Evolutionary conservation across 2,329 filamentous ascomycete species (phyloP).

Genomic region (Hymenoscyphus occultus): DNA sequence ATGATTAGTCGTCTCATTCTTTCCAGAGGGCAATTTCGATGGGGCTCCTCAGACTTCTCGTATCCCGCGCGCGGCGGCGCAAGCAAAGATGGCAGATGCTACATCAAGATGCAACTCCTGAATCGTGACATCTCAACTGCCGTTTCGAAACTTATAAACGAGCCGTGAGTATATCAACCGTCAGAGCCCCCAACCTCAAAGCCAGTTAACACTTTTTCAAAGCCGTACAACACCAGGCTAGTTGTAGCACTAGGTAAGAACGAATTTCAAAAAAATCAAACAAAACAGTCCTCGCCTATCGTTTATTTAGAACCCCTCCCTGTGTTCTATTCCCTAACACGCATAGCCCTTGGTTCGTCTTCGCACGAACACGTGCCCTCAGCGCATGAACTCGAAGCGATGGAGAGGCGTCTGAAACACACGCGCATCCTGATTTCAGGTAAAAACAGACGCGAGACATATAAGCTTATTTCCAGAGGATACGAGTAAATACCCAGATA

Average conservation of each 20-base stretch:
- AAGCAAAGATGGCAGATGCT: too few relatives aligned
- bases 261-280: too few relatives aligned
- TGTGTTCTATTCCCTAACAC: neutral
- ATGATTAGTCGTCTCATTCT: too few relatives aligned
- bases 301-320: neutral
- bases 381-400: neutral
- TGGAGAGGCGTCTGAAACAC: neutral
- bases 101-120: neutral
- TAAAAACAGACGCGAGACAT: neutral
- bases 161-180: neutral
- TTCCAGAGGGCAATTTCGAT: too few relatives aligned
- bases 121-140: neutral
- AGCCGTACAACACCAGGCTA: too few relatives aligned
- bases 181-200: neutral
- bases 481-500: neutral
- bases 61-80: too few relatives aligned
- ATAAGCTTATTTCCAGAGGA: neutral
- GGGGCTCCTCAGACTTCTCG: too few relatives aligned
- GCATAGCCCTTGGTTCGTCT: neutral
- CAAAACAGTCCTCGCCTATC: neutral
- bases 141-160: neutral
- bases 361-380: neutral
- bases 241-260: too few relatives aligned
- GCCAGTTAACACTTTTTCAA: too few relatives aligned
- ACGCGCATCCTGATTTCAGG: neutral